Conservation (phyloP, 495 filamentous ascomycete species). For the Astrocystis sublimbata region DNA sequence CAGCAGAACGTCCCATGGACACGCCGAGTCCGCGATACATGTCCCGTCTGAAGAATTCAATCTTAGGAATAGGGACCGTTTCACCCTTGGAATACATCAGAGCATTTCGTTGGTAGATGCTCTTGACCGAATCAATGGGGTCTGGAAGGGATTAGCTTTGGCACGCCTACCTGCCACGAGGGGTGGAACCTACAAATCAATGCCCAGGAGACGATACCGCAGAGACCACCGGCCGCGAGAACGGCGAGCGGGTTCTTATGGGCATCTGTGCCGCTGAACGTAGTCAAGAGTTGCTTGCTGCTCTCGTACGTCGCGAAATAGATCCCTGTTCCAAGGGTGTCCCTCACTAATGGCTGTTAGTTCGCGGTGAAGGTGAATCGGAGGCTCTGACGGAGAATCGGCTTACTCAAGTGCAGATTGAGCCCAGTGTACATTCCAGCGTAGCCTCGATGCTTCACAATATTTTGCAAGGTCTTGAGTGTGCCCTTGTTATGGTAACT, state of each 20-base stretch:
- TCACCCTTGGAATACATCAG: conserved; percentile 64
- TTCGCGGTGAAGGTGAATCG: neutral
- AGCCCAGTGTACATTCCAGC: conserved; percentile 85
- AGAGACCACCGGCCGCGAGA: conserved; percentile 71
- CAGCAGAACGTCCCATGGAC: conserved; percentile 73
- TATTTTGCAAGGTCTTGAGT: conserved; percentile 73
- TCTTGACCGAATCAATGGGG: conserved; percentile 82
- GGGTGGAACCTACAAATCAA: conserved; percentile 57
- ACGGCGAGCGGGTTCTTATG: conserved; percentile 74
- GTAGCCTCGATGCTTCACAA: conserved; percentile 75
- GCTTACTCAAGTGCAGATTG: conserved; percentile 74
- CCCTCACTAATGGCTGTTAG: conserved; percentile 58
- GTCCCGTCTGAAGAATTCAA: conserved; percentile 68
- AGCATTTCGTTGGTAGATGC: conserved; percentile 78
- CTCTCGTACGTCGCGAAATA: conserved; percentile 94
- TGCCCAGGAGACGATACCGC: conserved; percentile 80
- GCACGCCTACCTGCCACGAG: conserved; percentile 2
- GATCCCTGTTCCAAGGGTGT: conserved; percentile 84
- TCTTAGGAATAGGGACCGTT: conserved; percentile 61
- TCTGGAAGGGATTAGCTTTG: conserved; percentile 52
- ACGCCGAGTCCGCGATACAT: conserved; percentile 80
- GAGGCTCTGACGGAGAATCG: neutral
- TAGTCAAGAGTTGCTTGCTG: conserved; percentile 79
- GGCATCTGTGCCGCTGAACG: conserved; percentile 63
- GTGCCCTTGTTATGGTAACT: conserved; percentile 82